These are phyloP conservation scores for Pestalotiopsis sp. DNA, from an alignment of 2,329 filamentous ascomycete genomes.

Conservation along the genomic window DNA sequence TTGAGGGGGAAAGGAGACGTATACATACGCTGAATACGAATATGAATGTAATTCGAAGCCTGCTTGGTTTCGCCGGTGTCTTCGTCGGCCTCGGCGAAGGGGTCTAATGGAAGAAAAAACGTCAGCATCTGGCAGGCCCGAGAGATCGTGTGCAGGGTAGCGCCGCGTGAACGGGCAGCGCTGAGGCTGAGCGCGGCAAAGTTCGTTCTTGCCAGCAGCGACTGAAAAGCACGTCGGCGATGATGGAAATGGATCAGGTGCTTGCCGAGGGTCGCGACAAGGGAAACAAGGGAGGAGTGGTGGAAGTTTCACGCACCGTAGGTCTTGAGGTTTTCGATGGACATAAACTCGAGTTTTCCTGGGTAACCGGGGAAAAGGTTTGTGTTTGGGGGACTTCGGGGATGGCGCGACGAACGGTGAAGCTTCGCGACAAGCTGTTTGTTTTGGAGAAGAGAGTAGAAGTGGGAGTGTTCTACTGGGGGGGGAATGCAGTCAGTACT, in stretches of 20 bases:
- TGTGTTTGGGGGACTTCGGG: slow-evolving; percentile 36
- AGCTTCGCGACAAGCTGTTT: slow-evolving; percentile 43
- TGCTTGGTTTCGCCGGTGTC: slow-evolving; percentile 94
- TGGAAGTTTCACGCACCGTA: slow-evolving; percentile 67
- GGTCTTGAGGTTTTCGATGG: slow-evolving; percentile 98
- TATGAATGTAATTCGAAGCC: slow-evolving; percentile 98
- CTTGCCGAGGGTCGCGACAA: background rate
- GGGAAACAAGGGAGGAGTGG: background rate
- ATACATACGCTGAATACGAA: slow-evolving; percentile 94
- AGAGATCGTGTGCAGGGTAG: background rate
- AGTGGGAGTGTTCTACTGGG: slow-evolving; percentile 7
- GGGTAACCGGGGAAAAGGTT: slow-evolving; percentile 57
- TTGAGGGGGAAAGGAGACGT: slow-evolving; percentile 5
- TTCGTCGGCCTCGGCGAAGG: slow-evolving; percentile 99
- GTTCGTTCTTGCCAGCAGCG: background rate
- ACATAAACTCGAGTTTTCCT: slow-evolving; percentile 87
- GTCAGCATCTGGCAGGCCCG: background rate
- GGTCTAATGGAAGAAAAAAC: slow-evolving; percentile 64
- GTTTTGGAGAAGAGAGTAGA: slow-evolving; percentile 10
- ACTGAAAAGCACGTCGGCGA: background rate
- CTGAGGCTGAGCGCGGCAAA: background rate
- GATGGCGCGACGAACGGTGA: slow-evolving; percentile 53
- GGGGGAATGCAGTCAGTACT: background rate
- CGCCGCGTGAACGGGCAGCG: background rate
- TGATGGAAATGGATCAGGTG: background rate